Base-by-base conservation (phyloP, 306 rosid species). In the Trifolium pratense region DNA sequence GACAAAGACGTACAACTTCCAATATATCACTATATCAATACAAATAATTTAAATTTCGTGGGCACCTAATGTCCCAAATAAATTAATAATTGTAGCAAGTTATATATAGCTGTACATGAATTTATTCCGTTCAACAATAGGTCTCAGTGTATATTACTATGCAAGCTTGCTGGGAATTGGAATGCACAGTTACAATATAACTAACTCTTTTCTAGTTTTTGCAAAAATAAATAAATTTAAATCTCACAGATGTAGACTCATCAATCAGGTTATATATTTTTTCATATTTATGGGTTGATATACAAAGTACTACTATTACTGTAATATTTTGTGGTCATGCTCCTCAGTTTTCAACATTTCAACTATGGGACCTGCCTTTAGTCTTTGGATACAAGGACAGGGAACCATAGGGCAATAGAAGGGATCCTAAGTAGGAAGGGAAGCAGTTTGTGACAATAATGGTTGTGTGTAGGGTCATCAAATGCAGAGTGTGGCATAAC, bases 351-450 rank as follows among this genome's bases (percentile, higher is more conserved):
- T 51, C 25, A 51, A 16, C 12, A 51, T n/a, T 80, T 79, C 21
- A 68, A 51, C 31, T 11, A 61, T 78, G 84, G 83, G 81, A 31
- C 73, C 76, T 66, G 60, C 36, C 21, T 76, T 32, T 61, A 61
- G 73, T 75, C 60, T 66, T 60, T 37, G 57, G 78, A 70, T 80
- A 80, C n/a, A 71, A 79, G 77, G 87, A 83, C 77, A 83, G 51
- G 87, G 76, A 17, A 83, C 87, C 87, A 62, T 52, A 61, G 87
- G 84, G 56, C 63, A 83, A 80, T 83, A 83, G 62, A 72, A 40
- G 74, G 84, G 75, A 76, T 76, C 87, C 82, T 79, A 79, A 79
- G 87, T 80, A 85, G 80, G 79, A 75, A 52, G 59, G 78, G 80
- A 81, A 81, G 80, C 75, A 79, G 77, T 43, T 66, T 61, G 79